Evolutionary conservation across 768 basidiomycete species (phyloP).

Genomic region (Termitomyces sp.): DNA sequence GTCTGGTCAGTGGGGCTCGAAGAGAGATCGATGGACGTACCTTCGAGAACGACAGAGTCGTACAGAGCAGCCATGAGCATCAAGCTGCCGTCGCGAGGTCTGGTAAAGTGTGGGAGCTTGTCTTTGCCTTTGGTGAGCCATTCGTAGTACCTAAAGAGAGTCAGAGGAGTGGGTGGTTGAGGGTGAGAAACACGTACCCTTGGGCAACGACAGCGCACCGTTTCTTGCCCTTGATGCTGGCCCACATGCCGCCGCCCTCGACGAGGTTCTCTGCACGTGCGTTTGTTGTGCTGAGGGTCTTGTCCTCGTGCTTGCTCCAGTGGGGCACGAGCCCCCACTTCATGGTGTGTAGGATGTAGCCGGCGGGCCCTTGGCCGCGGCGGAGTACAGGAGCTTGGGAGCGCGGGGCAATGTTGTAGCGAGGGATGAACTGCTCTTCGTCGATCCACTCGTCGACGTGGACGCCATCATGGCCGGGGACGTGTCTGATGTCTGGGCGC

Average conservation of each 20-base stretch:
- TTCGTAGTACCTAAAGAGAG: constrained; percentile 73
- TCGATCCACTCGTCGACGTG: constrained; percentile 55
- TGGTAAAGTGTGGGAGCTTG: constrained; percentile 79
- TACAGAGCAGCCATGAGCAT: constrained; percentile 90
- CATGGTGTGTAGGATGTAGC: constrained; percentile 72
- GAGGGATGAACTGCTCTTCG: constrained; percentile 49
- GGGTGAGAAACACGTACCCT: constrained; percentile 31
- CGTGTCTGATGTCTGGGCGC: constrained; percentile 38
- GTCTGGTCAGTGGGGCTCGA: background rate
- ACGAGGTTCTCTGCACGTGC: constrained; percentile 80
- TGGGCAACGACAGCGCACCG: constrained; percentile 83
- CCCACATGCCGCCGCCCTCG: constrained; percentile 82
- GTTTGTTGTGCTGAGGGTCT: constrained; percentile 79
- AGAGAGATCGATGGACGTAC: constrained; percentile 22
- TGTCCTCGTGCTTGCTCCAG: constrained; percentile 73
- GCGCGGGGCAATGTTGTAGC: constrained; percentile 85
- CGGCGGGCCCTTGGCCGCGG: constrained; percentile 21
- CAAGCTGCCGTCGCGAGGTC: constrained; percentile 53
- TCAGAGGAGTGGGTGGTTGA: background rate
- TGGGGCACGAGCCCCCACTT: constrained; percentile 88
- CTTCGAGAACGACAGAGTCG: constrained; percentile 64
- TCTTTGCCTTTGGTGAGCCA: constrained; percentile 84
- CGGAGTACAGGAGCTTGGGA: constrained; percentile 73
- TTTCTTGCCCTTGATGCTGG: constrained; percentile 69
- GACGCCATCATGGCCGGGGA: constrained; percentile 35